phyloP scores from a whole-genome alignment of 345 rosid species.

The Physaria fendleri region DNA sequence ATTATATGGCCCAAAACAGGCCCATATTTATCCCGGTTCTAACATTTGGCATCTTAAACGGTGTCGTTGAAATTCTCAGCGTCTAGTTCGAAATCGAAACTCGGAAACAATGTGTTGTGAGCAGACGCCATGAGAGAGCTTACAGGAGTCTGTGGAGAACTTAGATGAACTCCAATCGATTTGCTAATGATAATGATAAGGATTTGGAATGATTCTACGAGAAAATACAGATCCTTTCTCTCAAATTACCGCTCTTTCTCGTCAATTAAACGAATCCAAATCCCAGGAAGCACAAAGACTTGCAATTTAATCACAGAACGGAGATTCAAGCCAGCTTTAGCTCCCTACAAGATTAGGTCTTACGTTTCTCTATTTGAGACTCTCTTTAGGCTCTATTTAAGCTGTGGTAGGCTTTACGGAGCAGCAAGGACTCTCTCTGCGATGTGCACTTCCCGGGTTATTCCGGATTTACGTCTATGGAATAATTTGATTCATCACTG shows the following conservation, averaged over 20 bases:
- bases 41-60: not conserved
- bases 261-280: constrained; percentile 15
- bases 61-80: not conserved
- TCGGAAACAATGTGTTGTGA: constrained; percentile 16
- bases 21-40: not conserved
- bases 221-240: constrained; percentile 17
- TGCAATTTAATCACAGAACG: not conserved
- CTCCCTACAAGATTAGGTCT: constrained; percentile 30
- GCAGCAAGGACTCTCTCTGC: constrained; percentile 51
- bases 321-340: not conserved
- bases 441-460: constrained; percentile 48
- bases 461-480: constrained; percentile 50
- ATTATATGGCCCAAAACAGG: not conserved
- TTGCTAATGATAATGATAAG: constrained; percentile 32
- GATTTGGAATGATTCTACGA: constrained; percentile 21
- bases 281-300: not conserved
- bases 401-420: constrained; percentile 50
- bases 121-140: constrained; percentile 28
- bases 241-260: constrained; percentile 32
- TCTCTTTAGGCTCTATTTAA: constrained; percentile 58
- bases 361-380: constrained; percentile 65
- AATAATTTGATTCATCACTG: constrained; percentile 50
- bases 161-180: constrained; percentile 22
- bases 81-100: constrained; percentile 6
- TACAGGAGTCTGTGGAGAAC: not conserved